Evolutionary conservation across 352 stramenopile species (phyloP).

Genomic region (Pythium brassicae): DNA sequence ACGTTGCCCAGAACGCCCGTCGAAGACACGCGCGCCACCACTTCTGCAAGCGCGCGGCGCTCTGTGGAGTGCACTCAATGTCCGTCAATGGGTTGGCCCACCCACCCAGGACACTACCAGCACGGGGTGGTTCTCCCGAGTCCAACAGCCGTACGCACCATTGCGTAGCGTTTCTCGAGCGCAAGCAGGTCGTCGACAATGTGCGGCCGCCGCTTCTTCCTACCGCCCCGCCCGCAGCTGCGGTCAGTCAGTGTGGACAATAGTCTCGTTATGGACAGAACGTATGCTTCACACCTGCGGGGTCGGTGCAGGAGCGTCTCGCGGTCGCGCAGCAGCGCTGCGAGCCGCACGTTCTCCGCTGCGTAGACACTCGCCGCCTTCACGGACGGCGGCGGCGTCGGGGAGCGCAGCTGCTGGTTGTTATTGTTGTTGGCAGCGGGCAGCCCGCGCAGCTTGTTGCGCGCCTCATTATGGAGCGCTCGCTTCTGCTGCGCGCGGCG

Average conservation of each 20-base stretch:
- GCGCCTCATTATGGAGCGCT: background rate
- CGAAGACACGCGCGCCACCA: slow-evolving; percentile 50
- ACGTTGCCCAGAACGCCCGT: slow-evolving; percentile 39
- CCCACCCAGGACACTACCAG: no score
- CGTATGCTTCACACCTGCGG: background rate
- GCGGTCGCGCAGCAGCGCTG: slow-evolving; percentile 38
- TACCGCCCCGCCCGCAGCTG: slow-evolving; percentile 5
- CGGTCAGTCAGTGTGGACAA: no score
- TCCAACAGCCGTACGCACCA: slow-evolving; percentile 22
- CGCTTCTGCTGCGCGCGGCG: slow-evolving; percentile 11
- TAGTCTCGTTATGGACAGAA: no score
- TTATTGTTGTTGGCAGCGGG: slow-evolving; percentile 19
- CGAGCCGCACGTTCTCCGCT: slow-evolving; percentile 58
- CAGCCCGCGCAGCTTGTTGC: background rate
- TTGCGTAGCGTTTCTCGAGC: slow-evolving; percentile 48
- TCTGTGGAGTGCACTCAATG: no score
- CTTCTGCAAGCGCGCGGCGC: slow-evolving; percentile 39
- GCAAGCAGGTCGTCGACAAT: slow-evolving; percentile 75
- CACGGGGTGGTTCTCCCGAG: no score
- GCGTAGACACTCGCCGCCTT: slow-evolving; percentile 34
- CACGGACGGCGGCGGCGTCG: background rate
- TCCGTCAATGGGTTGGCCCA: no score
- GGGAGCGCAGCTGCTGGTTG: slow-evolving; percentile 3
- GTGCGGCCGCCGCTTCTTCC: slow-evolving; percentile 41
- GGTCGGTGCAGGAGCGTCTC: slow-evolving; percentile 6